Conservation (phyloP, 257 asterid genomes). For the Solanum ossicruentum region DNA sequence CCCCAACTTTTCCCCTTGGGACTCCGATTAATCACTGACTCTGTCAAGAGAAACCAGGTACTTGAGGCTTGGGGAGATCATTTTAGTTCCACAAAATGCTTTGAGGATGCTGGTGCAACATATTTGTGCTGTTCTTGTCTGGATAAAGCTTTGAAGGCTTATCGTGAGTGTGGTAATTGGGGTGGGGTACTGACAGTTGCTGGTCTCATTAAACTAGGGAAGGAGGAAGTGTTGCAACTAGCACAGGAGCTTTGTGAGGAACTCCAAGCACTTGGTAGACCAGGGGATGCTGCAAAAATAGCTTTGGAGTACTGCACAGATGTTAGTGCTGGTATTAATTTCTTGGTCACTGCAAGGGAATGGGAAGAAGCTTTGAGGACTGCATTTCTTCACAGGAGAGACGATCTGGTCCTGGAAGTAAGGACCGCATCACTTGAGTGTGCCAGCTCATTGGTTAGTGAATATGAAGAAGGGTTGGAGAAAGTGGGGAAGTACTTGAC, state of each 20-base stretch:
- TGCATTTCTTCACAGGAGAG: constrained; percentile 59
- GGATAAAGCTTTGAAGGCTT: constrained; percentile 83
- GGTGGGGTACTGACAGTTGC: constrained; percentile 72
- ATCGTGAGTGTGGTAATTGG: constrained; percentile 91
- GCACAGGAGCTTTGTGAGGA: constrained; percentile 89
- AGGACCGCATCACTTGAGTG: constrained; percentile 75
- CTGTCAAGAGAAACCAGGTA: constrained; percentile 46
- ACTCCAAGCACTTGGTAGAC: constrained; percentile 85
- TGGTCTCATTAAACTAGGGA: constrained; percentile 64
- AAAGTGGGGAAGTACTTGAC: constrained; percentile 86
- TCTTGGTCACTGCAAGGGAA: constrained; percentile 74
- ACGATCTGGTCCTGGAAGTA: constrained; percentile 55
- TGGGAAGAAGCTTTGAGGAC: constrained; percentile 95
- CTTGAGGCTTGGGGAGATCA: constrained; percentile 97
- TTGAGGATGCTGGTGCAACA: constrained; percentile 83
- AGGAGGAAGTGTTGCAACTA: constrained; percentile 59
- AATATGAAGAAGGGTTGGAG: constrained; percentile 75
- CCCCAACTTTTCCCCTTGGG: constrained; percentile 83
- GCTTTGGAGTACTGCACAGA: constrained; percentile 82
- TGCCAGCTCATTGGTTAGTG: constrained; percentile 49
- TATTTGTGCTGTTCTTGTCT: constrained; percentile 58
- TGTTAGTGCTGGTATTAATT: constrained; percentile 40
- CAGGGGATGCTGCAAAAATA: constrained; percentile 82
- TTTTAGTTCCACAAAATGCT: constrained; percentile 50
- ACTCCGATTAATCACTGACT: constrained; percentile 49